Conservation (phyloP, 2,329 filamentous ascomycete species). For the Cylindrodendrum hubeiense region DNA sequence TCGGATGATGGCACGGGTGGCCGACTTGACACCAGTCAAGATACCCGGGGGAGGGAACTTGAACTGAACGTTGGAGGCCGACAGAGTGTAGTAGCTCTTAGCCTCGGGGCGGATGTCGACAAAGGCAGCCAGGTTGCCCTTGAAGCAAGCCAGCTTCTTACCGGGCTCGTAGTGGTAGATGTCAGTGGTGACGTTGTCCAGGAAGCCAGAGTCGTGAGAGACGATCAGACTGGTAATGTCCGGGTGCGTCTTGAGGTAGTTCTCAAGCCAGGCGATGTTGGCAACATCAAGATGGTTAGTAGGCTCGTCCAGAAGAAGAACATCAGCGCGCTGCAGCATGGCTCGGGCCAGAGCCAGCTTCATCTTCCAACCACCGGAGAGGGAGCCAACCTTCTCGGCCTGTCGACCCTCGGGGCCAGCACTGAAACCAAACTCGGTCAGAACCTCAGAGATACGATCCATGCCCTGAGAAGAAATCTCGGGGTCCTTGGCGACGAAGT, state of each 20-base stretch:
- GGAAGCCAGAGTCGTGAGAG: constrained; percentile 96
- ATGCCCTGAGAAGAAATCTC: constrained; percentile 82
- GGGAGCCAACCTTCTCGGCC: constrained; percentile 88
- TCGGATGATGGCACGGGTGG: constrained; percentile 92
- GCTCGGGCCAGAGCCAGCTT: constrained; percentile 96
- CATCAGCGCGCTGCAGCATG: constrained; percentile 97
- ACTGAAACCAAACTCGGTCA: constrained; percentile 95
- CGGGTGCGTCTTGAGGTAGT: constrained; percentile 94
- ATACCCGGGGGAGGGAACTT: constrained; percentile 98
- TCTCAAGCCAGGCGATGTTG: constrained; percentile 96
- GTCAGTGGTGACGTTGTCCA: constrained; percentile 97
- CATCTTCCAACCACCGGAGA: constrained; percentile 99
- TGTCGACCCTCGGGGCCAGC: constrained; percentile 90
- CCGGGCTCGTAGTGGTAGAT: constrained; percentile 97
- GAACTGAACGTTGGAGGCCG: constrained; percentile 90
- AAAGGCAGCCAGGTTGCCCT: constrained; percentile 85
- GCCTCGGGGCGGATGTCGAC: constrained; percentile 92
- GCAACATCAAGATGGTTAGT: constrained; percentile 98
- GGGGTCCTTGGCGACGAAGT: constrained; percentile 92
- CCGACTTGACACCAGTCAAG: constrained; percentile 92
- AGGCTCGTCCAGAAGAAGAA: constrained; percentile 96
- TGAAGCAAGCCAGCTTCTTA: constrained; percentile 93
- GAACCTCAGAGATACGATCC: constrained; percentile 85
- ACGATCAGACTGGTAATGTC: constrained; percentile 98
- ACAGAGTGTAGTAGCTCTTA: constrained; percentile 98